A percentile compares a stretch with the other conserved stretches of the same genome.
phyloP scores from a whole-genome alignment of 129 eudicot species.

The Mikania micrantha region DNA sequence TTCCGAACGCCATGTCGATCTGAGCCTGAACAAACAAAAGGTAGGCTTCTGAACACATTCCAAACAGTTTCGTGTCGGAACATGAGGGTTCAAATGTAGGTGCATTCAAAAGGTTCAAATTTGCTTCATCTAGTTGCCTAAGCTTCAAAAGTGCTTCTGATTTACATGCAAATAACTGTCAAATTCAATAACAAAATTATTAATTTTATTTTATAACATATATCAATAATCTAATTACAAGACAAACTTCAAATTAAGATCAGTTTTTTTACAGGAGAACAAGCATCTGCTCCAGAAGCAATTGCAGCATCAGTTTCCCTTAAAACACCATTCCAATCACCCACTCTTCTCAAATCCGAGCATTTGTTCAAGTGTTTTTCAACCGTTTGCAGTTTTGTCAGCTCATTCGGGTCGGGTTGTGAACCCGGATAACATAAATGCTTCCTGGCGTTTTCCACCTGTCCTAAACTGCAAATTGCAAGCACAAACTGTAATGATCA shows the following conservation, averaged over 20 bases:
- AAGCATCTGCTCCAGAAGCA: conserved; percentile 73
- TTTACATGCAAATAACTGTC: conserved; percentile 77
- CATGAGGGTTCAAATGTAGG: conserved; percentile 36
- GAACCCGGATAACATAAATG: conserved; percentile 49
- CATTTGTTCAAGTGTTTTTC: conserved; percentile 60
- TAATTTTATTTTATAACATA: background rate
- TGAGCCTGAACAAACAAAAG: conserved; percentile 64
- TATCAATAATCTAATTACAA: background rate
- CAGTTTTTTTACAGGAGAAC: conserved; percentile 58
- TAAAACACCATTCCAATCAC: conserved; percentile 64
- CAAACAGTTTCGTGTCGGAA: conserved; percentile 59
- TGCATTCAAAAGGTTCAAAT: conserved; percentile 26
- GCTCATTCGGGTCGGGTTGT: conserved; percentile 43
- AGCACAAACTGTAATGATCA: background rate
- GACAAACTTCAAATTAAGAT: background rate
- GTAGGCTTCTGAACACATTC: conserved; percentile 74
- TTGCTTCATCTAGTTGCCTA: conserved; percentile 62
- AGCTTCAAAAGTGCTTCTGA: conserved; percentile 92
- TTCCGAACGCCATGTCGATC: conserved; percentile 77
- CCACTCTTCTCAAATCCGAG: conserved; percentile 47
- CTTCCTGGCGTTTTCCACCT: conserved; percentile 61
- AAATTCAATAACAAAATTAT: conserved; percentile 21
- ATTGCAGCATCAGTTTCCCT: conserved; percentile 69
- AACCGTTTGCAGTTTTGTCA: conserved; percentile 53
- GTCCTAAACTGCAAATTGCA: conserved; percentile 59